Evolutionary conservation across 805 yeast species (phyloP).

Genomic region (Wickerhamomyces kurtzmanii): DNA sequence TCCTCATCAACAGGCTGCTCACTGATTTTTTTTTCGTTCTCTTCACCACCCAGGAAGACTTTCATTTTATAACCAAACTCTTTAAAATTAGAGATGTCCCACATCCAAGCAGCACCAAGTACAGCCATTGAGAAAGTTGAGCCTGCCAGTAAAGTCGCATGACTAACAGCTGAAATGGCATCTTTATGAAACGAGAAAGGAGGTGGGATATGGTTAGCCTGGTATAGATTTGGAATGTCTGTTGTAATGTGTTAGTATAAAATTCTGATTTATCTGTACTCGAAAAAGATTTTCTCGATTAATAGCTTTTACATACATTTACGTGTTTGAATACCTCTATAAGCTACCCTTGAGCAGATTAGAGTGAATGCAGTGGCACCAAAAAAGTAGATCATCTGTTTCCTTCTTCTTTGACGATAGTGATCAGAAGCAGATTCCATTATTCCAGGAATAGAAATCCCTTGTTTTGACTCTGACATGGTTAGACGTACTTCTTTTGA

Average conservation of each 20-base stretch:
- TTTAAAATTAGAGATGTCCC: slow-evolving; percentile 55
- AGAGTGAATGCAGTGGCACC: slow-evolving; percentile 68
- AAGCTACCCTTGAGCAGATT: slow-evolving; percentile 63
- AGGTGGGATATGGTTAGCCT: slow-evolving; percentile 82
- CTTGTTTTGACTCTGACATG: slow-evolving; percentile 9
- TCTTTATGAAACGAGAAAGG: slow-evolving; percentile 72
- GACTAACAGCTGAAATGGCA: slow-evolving; percentile 77
- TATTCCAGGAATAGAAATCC: slow-evolving; percentile 14
- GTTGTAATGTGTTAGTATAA: slow-evolving; percentile 6
- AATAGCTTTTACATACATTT: slow-evolving; percentile 37
- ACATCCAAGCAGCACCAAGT: slow-evolving; percentile 72
- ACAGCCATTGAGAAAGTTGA: slow-evolving; percentile 64
- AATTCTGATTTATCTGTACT: neutral
- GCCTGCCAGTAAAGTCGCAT: slow-evolving; percentile 69
- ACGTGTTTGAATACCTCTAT: slow-evolving; percentile 62
- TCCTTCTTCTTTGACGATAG: slow-evolving; percentile 53
- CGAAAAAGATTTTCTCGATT: neutral
- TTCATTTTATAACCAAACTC: slow-evolving; percentile 72
- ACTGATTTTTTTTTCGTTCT: slow-evolving; percentile 36
- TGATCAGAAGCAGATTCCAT: slow-evolving; percentile 19
- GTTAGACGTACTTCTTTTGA: neutral
- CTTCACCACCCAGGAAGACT: slow-evolving; percentile 56
- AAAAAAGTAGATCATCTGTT: slow-evolving; percentile 64
- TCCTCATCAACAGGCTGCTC: slow-evolving; percentile 48
- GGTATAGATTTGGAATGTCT: slow-evolving; percentile 65